phyloP scores from a whole-genome alignment of 2,329 filamentous ascomycete species.

The Fonsecaea pedrosoi region DNA sequence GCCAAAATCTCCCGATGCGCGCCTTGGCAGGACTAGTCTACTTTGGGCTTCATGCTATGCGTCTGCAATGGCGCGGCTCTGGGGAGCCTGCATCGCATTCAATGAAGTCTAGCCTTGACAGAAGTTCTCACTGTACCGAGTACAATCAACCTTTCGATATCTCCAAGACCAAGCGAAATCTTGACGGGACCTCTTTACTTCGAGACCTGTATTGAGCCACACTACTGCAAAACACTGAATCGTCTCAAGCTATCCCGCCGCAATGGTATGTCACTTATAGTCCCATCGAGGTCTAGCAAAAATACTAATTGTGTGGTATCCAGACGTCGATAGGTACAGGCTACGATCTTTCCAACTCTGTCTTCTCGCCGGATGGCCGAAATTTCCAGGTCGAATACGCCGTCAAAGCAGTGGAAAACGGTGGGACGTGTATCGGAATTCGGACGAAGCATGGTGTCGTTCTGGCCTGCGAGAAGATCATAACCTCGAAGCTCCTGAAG shows the following conservation, averaged over 20 bases:
- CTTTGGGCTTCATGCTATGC: neutral
- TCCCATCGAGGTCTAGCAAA: neutral
- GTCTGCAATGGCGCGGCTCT: constrained; percentile 6
- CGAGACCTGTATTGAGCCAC: neutral
- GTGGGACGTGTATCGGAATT: constrained; percentile 94
- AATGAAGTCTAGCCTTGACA: neutral
- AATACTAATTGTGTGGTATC: constrained; percentile 13
- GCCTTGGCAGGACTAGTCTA: constrained; percentile 8
- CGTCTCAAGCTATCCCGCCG: neutral
- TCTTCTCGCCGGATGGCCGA: constrained; percentile 97
- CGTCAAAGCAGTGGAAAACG: constrained; percentile 97
- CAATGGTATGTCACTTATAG: constrained; percentile 6
- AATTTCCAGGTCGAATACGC: constrained; percentile 99
- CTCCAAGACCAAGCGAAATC: neutral
- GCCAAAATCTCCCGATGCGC: constrained; percentile 8
- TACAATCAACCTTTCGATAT: neutral
- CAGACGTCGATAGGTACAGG: constrained; percentile 99
- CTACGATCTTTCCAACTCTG: constrained; percentile 99
- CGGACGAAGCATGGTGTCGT: constrained; percentile 97
- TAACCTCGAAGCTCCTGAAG: constrained; percentile 94
- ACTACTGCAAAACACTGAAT: neutral
- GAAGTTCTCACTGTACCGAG: neutral
- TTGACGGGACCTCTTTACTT: neutral
- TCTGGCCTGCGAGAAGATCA: constrained; percentile 93
- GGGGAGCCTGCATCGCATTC: constrained; percentile 7